A percentile compares a stretch with the other conserved stretches of the same genome.
Conservation (phyloP, 73 alveolate species). For the Paramecium primaurelia region DNA sequence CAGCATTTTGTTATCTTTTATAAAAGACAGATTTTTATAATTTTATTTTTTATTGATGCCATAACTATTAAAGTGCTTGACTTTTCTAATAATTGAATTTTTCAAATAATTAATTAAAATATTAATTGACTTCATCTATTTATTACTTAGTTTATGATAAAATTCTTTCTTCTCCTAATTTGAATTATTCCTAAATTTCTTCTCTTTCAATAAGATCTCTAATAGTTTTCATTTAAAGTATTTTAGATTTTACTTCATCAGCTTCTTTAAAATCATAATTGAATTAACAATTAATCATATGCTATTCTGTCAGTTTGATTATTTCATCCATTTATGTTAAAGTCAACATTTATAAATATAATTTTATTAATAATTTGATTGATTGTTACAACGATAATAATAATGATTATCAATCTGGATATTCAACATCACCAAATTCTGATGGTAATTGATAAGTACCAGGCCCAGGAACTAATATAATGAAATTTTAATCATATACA, state of each 20-base stretch:
- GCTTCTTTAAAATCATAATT: not conserved
- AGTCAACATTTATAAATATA: not conserved
- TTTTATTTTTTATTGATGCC: not conserved
- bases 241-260: not conserved
- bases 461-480: conserved; percentile 22
- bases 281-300: not conserved
- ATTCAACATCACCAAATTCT: conserved; percentile 46
- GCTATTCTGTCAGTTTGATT: not conserved
- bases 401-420: not conserved
- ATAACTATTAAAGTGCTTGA: not conserved
- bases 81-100: not conserved
- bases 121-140: not conserved
- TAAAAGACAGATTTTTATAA: not conserved
- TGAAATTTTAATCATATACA: not conserved
- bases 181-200: not conserved
- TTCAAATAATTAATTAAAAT: not conserved
- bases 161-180: not conserved
- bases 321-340: not conserved
- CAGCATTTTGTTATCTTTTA: not conserved
- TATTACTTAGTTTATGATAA: not conserved
- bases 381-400: not conserved
- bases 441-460: conserved; percentile 31
- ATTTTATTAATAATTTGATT: not conserved
- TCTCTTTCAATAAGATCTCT: not conserved
- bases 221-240: not conserved